Percentiles rank a stretch among this genome's conserved stretches.
Evolutionary conservation across 2,329 filamentous ascomycete species (phyloP).

Genomic region (Aspergillus calidoustus): DNA sequence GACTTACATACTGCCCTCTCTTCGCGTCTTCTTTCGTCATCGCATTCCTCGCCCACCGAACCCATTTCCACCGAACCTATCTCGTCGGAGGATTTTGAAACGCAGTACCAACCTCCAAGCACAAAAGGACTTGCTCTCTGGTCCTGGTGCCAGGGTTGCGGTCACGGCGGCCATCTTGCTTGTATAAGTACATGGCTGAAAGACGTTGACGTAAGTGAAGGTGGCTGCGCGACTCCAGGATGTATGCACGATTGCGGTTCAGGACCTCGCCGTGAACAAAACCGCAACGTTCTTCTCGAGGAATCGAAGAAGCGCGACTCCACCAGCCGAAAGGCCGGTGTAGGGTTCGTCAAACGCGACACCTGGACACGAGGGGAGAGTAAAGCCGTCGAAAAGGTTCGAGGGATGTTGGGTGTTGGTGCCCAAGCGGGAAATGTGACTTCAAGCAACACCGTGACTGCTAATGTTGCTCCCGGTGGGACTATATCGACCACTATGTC

Average conservation of each 20-base stretch:
- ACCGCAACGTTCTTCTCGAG: conserved; percentile 38
- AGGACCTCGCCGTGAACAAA: conserved; percentile 50
- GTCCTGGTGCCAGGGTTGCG: conserved; percentile 64
- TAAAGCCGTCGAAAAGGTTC: conserved; percentile 51
- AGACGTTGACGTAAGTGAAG: conserved; percentile 53
- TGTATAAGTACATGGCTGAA: conserved; percentile 63
- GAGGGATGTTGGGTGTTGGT: conserved; percentile 47
- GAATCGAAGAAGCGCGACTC: conserved; percentile 40
- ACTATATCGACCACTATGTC: conserved; percentile 42
- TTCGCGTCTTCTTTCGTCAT: conserved; percentile 50
- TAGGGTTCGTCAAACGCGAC: conserved; percentile 49
- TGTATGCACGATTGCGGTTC: conserved; percentile 65
- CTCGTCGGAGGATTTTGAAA: conserved; percentile 17
- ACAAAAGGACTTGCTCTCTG: conserved; percentile 50
- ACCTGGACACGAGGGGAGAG: conserved; percentile 50
- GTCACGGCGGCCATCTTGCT: conserved; percentile 62
- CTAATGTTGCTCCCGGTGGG: conserved; percentile 26
- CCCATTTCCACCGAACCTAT: conserved; percentile 21
- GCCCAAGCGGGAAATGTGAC: conserved; percentile 31
- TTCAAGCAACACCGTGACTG: conserved; percentile 27
- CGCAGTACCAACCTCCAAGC: conserved; percentile 34
- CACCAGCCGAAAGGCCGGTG: conserved; percentile 38
- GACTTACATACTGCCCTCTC: conserved; percentile 29
- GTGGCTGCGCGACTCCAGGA: conserved; percentile 62
- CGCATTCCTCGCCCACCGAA: conserved; percentile 50